Evolutionary conservation across 306 rosid genomes (phyloP).

Genomic region (Medicago ruthenica): DNA sequence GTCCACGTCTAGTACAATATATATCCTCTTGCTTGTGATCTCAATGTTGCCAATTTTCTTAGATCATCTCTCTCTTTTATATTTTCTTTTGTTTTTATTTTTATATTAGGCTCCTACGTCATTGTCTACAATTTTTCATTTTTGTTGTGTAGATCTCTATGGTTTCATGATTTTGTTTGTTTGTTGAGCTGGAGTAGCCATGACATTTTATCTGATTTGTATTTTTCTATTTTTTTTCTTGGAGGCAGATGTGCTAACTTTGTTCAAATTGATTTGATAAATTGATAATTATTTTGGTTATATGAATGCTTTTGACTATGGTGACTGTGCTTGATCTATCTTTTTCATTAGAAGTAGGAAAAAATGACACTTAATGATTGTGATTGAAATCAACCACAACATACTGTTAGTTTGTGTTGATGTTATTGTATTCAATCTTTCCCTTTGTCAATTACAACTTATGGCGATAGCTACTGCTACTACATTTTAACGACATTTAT

Average conservation of each 20-base stretch:
- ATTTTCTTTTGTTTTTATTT: background rate
- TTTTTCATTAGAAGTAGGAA: slow-evolving; percentile 3
- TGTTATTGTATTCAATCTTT: slow-evolving; percentile 13
- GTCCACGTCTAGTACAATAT: background rate
- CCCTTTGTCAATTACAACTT: too few species aligned
- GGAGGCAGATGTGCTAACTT: slow-evolving; percentile 25
- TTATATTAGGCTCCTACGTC: slow-evolving; percentile 2
- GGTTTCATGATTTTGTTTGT: slow-evolving; percentile 31
- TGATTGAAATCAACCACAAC: slow-evolving; percentile 26
- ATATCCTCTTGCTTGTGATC: slow-evolving; percentile 33
- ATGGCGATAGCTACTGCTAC: too few species aligned
- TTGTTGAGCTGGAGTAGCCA: slow-evolving; percentile 21
- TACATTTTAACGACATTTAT: too few species aligned
- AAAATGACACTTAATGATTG: slow-evolving; percentile 14
- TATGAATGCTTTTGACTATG: slow-evolving; percentile 16
- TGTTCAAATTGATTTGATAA: slow-evolving; percentile 23
- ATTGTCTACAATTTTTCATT: slow-evolving; percentile 27
- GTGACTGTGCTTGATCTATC: slow-evolving; percentile 34
- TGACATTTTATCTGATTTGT: background rate
- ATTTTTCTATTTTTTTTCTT: background rate
- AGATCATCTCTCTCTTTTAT: slow-evolving; percentile 21
- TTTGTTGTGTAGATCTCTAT: slow-evolving; percentile 38
- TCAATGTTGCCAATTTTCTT: slow-evolving; percentile 12
- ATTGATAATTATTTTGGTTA: slow-evolving; percentile 1
- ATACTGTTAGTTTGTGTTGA: background rate